Base-by-base conservation (phyloP, 805 yeast species). In the Candida khao-thaluensis region DNA sequence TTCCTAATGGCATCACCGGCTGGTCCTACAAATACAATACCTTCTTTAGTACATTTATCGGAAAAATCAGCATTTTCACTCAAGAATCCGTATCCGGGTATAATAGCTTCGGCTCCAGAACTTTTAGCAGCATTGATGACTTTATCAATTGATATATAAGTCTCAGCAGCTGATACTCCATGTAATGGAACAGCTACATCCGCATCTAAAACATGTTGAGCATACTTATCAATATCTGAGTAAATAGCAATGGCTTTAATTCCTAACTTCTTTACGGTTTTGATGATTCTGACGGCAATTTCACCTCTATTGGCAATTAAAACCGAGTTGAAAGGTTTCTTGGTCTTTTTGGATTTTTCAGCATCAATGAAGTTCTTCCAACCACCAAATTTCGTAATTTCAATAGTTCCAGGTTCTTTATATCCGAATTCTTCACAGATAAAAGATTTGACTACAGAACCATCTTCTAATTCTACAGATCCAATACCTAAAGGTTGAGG, bases 401-500 rank as follows among this genome's bases (percentile, higher is more conserved):
- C 96, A 24, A 66, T 66, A 9, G 95, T 75, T 1, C 90, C 91
- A 37, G 76, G 68, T 42, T 76, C 74, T 5, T 71, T 70, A 64
- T 89, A 90, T 9, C 96, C 97, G 42, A 69, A 57, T 53, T 90
- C 97, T 62, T 91, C 99, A 65, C 98, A 93, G 47, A 93, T 87
- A 56, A 91, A 91, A 0, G 96, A 90, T 59, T 90, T 89, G 43
- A 90, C 89, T 81, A 85, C 79, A 48, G 80, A 77, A 25, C 97
- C 97, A 43, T 76, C 67, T 37, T 71, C 81, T 29, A 89, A 75
- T 62, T 90, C 95, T 37, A 88, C 91, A 16, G 93, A 80, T 7
- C 99, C 99, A 53, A 91, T 90, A 30, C 96, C 99, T 46, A 91
- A 72, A 16, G 99, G 99, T 50, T 85, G 85, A 10, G 98, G 97